Conservation (phyloP, 441 rosid species). For the Corymbia calophylla region DNA sequence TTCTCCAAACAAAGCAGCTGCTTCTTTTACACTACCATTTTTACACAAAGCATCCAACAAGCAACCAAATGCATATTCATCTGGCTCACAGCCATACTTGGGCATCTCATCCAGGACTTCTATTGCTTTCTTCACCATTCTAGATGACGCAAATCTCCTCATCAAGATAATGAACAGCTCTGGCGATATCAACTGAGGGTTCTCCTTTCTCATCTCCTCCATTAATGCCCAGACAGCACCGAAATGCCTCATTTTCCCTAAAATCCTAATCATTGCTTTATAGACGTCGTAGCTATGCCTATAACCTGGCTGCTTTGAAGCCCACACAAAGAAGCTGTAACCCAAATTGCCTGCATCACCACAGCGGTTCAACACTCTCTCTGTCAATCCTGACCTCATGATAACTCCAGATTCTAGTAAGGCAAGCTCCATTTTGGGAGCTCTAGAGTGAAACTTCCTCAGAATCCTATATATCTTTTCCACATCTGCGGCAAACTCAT, state of each 20-base stretch:
- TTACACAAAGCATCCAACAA: constrained; percentile 79
- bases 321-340: constrained; percentile 68
- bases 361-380: constrained; percentile 68
- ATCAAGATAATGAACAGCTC: constrained; percentile 69
- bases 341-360: constrained; percentile 85
- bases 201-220: constrained; percentile 68
- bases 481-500: constrained; percentile 63
- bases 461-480: constrained; percentile 69
- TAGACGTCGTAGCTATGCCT: constrained; percentile 63
- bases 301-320: constrained; percentile 68
- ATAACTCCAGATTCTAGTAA: constrained; percentile 60
- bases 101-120: constrained; percentile 93
- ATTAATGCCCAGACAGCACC: constrained; percentile 84
- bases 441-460: constrained; percentile 62
- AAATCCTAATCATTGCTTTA: constrained; percentile 61
- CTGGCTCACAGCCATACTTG: constrained; percentile 72
- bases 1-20: constrained; percentile 69
- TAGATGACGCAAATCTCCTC: constrained; percentile 80
- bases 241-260: constrained; percentile 88
- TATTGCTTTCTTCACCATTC: constrained; percentile 73
- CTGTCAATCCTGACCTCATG: constrained; percentile 50
- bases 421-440: constrained; percentile 69
- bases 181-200: constrained; percentile 50
- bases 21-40: constrained; percentile 75
- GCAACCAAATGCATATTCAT: constrained; percentile 65